Conservation (phyloP, 257 asterid species). For the Petunia secreta region DNA sequence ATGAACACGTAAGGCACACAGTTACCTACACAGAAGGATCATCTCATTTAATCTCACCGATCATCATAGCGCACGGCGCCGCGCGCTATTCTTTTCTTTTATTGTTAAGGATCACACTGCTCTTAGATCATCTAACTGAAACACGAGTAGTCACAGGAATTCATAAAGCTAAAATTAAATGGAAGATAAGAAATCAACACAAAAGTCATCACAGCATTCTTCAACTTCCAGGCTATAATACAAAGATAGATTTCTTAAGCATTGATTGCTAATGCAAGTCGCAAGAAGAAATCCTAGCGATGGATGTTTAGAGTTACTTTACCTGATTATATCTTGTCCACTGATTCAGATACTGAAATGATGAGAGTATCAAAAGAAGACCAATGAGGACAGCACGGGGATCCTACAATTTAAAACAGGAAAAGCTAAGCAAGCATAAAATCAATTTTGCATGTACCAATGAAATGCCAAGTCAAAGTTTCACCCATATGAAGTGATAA, state of each 20-base stretch:
- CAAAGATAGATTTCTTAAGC: neutral
- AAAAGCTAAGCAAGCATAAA: conserved; percentile 12
- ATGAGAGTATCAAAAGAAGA: conserved; percentile 81
- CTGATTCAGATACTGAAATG: conserved; percentile 88
- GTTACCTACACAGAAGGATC: neutral
- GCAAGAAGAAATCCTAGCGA: conserved; percentile 18
- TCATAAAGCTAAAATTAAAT: neutral
- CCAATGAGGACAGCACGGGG: conserved; percentile 97
- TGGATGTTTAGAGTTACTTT: conserved; percentile 26
- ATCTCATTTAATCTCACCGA: neutral
- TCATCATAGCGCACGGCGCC: neutral
- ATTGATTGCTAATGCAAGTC: neutral
- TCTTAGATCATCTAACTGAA: neutral
- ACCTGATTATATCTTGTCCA: conserved; percentile 96
- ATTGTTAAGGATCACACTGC: neutral
- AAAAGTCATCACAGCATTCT: conserved; percentile 10
- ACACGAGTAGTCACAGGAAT: neutral
- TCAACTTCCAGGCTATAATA: conserved; percentile 22
- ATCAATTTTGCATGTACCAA: conserved; percentile 9
- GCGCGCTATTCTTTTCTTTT: neutral
- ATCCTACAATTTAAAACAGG: conserved; percentile 53
- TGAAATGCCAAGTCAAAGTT: conserved; percentile 15
- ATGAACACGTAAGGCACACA: neutral
- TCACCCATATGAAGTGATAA: conserved; percentile 6
- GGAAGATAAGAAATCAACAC: neutral